Evolutionary conservation across 768 basidiomycete species (phyloP).

Genomic region (Paxillus ammoniavirescens): DNA sequence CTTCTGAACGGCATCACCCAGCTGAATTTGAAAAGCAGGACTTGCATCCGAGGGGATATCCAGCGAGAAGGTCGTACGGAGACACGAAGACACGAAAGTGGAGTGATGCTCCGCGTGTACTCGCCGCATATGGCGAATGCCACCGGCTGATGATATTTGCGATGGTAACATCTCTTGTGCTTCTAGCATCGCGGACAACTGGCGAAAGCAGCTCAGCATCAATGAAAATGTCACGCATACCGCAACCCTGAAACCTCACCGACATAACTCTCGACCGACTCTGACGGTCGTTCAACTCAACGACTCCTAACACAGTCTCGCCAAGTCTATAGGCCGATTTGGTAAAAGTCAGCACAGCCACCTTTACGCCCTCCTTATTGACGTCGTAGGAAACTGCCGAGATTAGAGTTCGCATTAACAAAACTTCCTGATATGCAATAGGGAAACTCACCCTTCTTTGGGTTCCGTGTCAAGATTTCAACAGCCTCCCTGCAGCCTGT

Average conservation of each 20-base stretch:
- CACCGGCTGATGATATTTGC: constrained; percentile 47
- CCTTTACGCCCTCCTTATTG: constrained; percentile 85
- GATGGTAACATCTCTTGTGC: constrained; percentile 82
- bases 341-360: constrained; percentile 88
- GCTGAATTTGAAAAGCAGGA: constrained; percentile 74
- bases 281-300: constrained; percentile 78
- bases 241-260: constrained; percentile 37
- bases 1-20: constrained; percentile 36
- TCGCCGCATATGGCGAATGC: constrained; percentile 57
- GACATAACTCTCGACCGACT: constrained; percentile 77
- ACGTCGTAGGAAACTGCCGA: constrained; percentile 87
- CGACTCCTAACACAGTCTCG: constrained; percentile 86
- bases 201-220: constrained; percentile 1
- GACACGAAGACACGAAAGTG: constrained; percentile 66
- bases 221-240: neutral
- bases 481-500: constrained; percentile 80
- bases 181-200: constrained; percentile 89
- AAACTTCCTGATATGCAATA: neutral
- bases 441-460: constrained; percentile 70
- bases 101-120: constrained; percentile 86
- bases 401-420: neutral
- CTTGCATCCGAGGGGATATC: constrained; percentile 93
- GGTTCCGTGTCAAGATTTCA: constrained; percentile 85
- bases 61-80: constrained; percentile 81
- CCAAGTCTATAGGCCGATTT: constrained; percentile 91